A percentile compares a stretch with the other conserved stretches of the same genome.
Evolutionary conservation across 2,329 filamentous ascomycete genomes (phyloP).

Genomic region (Fusarium illudens): DNA sequence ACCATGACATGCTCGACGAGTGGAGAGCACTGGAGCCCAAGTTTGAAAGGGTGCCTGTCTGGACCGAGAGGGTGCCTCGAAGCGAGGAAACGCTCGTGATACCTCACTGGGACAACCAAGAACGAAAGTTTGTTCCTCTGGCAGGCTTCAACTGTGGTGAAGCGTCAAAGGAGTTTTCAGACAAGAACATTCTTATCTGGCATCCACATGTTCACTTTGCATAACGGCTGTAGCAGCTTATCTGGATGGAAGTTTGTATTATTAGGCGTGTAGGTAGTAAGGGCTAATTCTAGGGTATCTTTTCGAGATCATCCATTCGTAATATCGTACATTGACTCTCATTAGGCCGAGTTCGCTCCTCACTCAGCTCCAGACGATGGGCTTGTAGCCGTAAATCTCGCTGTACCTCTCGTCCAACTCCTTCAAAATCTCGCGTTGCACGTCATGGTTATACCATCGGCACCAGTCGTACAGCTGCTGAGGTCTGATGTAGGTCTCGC

Average conservation of each 20-base stretch:
- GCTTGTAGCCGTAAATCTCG: conserved; percentile 16
- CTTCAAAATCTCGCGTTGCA: conserved; percentile 17
- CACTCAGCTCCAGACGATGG: conserved; percentile 24
- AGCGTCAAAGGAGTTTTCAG: conserved; percentile 10
- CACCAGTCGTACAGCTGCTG: conserved; percentile 25
- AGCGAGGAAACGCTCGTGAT: conserved; percentile 12
- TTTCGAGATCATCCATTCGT: conserved; percentile 14
- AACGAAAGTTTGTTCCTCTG: conserved; percentile 18
- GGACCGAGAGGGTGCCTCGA: conserved; percentile 15
- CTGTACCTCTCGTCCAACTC: conserved; percentile 19
- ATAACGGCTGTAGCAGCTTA: neutral
- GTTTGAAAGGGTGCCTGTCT: conserved; percentile 17
- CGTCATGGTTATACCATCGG: conserved; percentile 24
- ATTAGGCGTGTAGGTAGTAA: conserved; percentile 16
- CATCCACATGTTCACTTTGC: conserved; percentile 26
- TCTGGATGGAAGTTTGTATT: conserved; percentile 1
- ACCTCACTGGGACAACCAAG: conserved; percentile 23
- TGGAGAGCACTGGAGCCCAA: conserved; percentile 24
- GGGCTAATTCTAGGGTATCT: conserved; percentile 26
- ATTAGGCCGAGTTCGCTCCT: neutral
- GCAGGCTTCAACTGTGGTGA: conserved; percentile 1
- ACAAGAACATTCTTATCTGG: conserved; percentile 29
- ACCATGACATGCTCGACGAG: conserved; percentile 23
- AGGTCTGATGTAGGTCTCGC: conserved; percentile 5
- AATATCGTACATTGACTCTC: neutral